Conservation (phyloP, 116 monocot genomes). For the Phalaenopsis hybrid region DNA sequence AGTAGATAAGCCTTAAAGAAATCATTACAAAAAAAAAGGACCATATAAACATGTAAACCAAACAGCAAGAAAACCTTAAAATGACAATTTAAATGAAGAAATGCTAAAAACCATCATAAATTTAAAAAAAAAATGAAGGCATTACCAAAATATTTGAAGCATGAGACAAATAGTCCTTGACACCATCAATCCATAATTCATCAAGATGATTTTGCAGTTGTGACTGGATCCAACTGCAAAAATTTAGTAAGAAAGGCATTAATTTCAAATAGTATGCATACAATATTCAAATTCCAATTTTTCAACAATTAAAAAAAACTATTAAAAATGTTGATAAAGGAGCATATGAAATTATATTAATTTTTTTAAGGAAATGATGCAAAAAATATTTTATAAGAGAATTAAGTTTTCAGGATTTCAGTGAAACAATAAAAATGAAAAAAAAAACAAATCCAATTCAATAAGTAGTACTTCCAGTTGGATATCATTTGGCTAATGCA, state of each 20-base stretch:
- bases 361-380: neutral
- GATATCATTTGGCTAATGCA: neutral
- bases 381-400: neutral
- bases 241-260: neutral
- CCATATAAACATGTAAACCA: neutral
- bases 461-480: neutral
- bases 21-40: neutral
- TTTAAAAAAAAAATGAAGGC: neutral
- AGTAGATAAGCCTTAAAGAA: neutral
- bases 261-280: neutral
- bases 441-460: neutral
- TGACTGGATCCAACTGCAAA: constrained; percentile 80
- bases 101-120: neutral
- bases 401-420: neutral
- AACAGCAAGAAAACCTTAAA: neutral
- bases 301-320: neutral
- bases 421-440: neutral
- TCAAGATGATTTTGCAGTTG: constrained; percentile 87
- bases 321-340: neutral
- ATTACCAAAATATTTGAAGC: constrained; percentile 73
- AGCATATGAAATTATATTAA: neutral
- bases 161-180: constrained; percentile 74
- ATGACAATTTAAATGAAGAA: neutral
- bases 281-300: neutral
- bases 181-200: constrained; percentile 96